phyloP scores from a whole-genome alignment of 306 rosid genomes.

The Cucurbita moschata region DNA sequence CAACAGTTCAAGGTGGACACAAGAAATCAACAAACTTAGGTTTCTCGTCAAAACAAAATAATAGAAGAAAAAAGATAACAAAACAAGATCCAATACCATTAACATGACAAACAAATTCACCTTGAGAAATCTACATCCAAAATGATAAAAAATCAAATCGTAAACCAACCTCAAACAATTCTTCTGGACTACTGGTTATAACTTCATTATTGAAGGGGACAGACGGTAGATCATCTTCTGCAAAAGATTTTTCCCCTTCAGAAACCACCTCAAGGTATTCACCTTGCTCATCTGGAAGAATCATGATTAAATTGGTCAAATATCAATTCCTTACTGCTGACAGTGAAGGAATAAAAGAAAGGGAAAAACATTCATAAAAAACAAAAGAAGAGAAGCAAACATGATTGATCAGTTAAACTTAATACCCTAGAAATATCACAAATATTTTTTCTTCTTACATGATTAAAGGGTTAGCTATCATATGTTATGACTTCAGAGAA shows the following conservation, averaged over 20 bases:
- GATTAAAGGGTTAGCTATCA: neutral
- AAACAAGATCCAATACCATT: neutral
- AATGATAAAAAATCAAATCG: neutral
- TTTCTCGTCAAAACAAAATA: slow-evolving; percentile 6
- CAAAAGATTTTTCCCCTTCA: slow-evolving; percentile 25
- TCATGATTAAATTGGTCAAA: slow-evolving; percentile 13
- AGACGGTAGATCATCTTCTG: slow-evolving; percentile 31
- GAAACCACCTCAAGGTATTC: slow-evolving; percentile 31
- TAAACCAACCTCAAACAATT: slow-evolving; percentile 32
- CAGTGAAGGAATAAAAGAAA: neutral
- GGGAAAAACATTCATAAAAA: neutral
- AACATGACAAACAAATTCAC: neutral
- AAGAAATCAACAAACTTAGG: neutral
- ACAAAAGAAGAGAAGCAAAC: neutral
- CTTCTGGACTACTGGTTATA: slow-evolving; percentile 20
- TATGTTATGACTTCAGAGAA: neutral
- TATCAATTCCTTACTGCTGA: neutral
- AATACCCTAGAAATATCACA: neutral
- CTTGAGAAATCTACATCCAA: neutral
- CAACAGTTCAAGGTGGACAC: neutral
- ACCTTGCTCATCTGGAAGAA: slow-evolving; percentile 39
- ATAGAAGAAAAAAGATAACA: slow-evolving; percentile 8
- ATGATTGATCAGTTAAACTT: neutral
- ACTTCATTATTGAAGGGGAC: slow-evolving; percentile 31
- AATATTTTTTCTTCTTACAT: neutral